Conservation (phyloP, 2,329 filamentous ascomycete genomes). For the Pseudocercospora crystallina region DNA sequence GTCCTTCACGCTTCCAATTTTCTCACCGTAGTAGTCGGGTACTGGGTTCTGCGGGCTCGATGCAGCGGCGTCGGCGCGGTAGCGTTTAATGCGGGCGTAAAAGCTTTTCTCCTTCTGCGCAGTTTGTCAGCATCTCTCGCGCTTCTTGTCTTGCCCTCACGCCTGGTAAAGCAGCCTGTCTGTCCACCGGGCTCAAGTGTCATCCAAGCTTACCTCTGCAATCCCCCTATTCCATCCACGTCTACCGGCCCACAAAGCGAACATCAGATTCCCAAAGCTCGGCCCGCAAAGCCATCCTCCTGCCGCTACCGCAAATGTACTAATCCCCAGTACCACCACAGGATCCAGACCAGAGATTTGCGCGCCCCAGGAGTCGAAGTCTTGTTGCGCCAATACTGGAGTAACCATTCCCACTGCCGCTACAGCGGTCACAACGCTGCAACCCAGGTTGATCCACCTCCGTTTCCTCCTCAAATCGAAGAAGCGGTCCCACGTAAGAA, state of each 20-base stretch:
- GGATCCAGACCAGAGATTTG: constrained; percentile 83
- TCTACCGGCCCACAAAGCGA: constrained; percentile 72
- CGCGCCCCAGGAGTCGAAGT: constrained; percentile 65
- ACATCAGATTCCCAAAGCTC: constrained; percentile 74
- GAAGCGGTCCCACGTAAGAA: constrained; percentile 78
- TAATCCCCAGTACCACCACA: constrained; percentile 77
- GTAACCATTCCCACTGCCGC: constrained; percentile 63
- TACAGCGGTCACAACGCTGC: constrained; percentile 67
- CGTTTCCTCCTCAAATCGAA: constrained; percentile 85
- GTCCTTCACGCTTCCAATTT: constrained; percentile 87
- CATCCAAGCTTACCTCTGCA: constrained; percentile 54
- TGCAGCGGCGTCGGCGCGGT: constrained; percentile 85
- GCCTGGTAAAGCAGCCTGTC: too few species aligned
- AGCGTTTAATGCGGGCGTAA: constrained; percentile 85
- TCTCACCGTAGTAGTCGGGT: constrained; percentile 97
- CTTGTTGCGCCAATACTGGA: constrained; percentile 65
- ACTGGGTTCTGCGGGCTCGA: constrained; percentile 91
- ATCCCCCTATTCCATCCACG: constrained; percentile 64
- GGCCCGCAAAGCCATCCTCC: constrained; percentile 87
- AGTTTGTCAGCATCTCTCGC: constrained; percentile 10
- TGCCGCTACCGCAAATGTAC: constrained; percentile 73
- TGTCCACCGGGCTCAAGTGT: too few species aligned
- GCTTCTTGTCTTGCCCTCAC: too few species aligned
- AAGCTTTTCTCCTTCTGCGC: constrained; percentile 86
- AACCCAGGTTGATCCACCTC: constrained; percentile 77